phyloP scores from a whole-genome alignment of 2,329 filamentous ascomycete species.

The Paracorniculantispora psalliotae region DNA sequence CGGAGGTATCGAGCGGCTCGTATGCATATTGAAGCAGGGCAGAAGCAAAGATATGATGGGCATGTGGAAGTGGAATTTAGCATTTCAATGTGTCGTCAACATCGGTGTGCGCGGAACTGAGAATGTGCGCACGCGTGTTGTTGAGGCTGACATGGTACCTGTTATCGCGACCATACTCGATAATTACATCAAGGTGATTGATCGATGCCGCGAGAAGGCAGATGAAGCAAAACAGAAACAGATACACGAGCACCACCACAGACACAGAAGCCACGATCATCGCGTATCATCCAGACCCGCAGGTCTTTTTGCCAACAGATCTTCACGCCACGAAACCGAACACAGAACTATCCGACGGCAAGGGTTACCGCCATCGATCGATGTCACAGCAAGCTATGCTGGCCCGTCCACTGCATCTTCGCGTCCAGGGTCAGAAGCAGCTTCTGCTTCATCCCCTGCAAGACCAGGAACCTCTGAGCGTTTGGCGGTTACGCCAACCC shows the following conservation, averaged over 20 bases:
- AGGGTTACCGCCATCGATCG: constrained; percentile 69
- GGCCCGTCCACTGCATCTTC: constrained; percentile 31
- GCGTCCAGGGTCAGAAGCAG: constrained; percentile 22
- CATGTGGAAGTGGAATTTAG: constrained; percentile 99
- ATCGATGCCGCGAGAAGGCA: constrained; percentile 81
- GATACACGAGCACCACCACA: constrained; percentile 46
- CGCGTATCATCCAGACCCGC: constrained; percentile 39
- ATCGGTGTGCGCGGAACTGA: constrained; percentile 96
- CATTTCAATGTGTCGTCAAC: constrained; percentile 98
- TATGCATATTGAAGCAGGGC: constrained; percentile 97
- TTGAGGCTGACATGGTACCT: constrained; percentile 98
- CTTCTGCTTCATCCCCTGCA: constrained; percentile 9
- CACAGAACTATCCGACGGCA: constrained; percentile 66
- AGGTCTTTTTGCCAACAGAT: constrained; percentile 44
- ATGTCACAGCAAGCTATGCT: constrained; percentile 41
- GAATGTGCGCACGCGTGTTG: constrained; percentile 85
- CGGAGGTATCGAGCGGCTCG: constrained; percentile 92
- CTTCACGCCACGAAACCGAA: constrained; percentile 50
- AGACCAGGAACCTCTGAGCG: constrained; percentile 17
- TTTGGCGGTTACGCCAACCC: constrained; percentile 24
- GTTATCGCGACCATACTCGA: constrained; percentile 97
- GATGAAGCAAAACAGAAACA: constrained; percentile 76
- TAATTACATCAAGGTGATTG: constrained; percentile 96
- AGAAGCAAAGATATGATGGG: constrained; percentile 98
- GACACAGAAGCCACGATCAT: constrained; percentile 47